Evolutionary conservation across 441 rosid species (phyloP).

Genomic region (Aquilaria agallochum): DNA sequence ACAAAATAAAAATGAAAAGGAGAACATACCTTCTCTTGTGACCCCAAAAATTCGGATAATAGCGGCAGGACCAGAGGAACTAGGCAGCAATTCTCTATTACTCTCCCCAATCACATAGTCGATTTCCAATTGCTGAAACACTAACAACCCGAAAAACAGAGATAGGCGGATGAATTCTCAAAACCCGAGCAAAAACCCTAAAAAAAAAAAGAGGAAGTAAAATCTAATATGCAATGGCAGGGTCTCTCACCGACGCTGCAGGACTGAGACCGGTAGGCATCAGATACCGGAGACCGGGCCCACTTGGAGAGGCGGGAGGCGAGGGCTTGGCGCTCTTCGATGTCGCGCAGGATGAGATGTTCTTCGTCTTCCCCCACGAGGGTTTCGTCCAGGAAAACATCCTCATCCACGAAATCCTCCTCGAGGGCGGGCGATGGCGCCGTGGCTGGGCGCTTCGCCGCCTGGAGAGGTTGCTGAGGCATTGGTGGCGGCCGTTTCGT

Average conservation of each 20-base stretch:
- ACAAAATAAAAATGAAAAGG: background rate
- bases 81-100: conserved; percentile 50
- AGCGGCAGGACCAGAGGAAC: conserved; percentile 77
- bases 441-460: conserved; percentile 49
- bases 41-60: conserved; percentile 88
- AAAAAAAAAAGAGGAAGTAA: background rate
- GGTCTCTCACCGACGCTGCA: conserved; percentile 55
- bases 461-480: conserved; percentile 32
- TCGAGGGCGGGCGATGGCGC: conserved; percentile 29
- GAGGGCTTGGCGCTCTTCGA: conserved; percentile 63
- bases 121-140: conserved; percentile 94
- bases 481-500: conserved; percentile 63
- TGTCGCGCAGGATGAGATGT: conserved; percentile 64
- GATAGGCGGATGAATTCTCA: background rate
- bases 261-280: conserved; percentile 47
- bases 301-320: conserved; percentile 64
- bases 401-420: conserved; percentile 86
- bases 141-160: conserved; percentile 23
- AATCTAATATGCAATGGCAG: background rate
- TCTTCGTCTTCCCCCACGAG: conserved; percentile 58
- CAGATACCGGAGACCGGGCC: conserved; percentile 73
- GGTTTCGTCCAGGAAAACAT: conserved; percentile 77
- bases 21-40: conserved; percentile 69
- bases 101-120: conserved; percentile 75
- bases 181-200: conserved; percentile 11